Evolutionary conservation across 1,284 basidiomycete species (phyloP).

Genomic region (Phellopilus nigrolimitatus): DNA sequence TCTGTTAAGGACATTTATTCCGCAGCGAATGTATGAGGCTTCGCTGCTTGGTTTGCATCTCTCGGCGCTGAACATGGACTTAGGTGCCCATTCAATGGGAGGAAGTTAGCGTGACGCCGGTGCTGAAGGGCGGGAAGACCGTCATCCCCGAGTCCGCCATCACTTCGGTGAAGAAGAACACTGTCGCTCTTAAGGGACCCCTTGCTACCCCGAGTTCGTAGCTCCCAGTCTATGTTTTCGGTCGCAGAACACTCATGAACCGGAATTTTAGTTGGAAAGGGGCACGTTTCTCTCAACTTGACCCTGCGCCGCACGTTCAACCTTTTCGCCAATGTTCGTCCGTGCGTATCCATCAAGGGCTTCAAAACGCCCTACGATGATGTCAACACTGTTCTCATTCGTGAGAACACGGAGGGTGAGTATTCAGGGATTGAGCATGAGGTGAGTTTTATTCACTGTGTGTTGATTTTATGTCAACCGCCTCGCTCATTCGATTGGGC

Average conservation of each 20-base stretch:
- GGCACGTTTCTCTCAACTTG: constrained; percentile 97
- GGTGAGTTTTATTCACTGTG: constrained; percentile 35
- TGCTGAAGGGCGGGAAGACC: constrained; percentile 93
- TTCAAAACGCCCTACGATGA: constrained; percentile 99
- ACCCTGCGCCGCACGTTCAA: constrained; percentile 96
- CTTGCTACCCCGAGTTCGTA: constrained; percentile 86
- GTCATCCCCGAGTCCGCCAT: constrained; percentile 94
- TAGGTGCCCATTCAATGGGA: constrained; percentile 98
- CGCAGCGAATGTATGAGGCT: constrained; percentile 67
- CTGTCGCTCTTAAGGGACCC: constrained; percentile 96
- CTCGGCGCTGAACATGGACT: constrained; percentile 7
- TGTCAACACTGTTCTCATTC: constrained; percentile 97
- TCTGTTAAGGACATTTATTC: constrained; percentile 93
- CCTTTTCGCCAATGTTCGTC: constrained; percentile 97
- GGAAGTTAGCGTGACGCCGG: constrained; percentile 94
- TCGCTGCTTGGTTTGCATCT: constrained; percentile 6
- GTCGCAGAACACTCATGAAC: constrained; percentile 8
- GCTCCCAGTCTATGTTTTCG: constrained; percentile 22
- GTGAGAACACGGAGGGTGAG: constrained; percentile 99
- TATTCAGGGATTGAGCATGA: constrained; percentile 99
- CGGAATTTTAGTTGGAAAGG: constrained; percentile 82
- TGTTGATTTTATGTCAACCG: constrained; percentile 10
- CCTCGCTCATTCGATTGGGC: constrained; percentile 18
- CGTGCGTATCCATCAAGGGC: constrained; percentile 93
- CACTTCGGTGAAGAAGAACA: constrained; percentile 92